Base-by-base conservation (phyloP, 805 yeast species). In the Ogataea allantospora region DNA sequence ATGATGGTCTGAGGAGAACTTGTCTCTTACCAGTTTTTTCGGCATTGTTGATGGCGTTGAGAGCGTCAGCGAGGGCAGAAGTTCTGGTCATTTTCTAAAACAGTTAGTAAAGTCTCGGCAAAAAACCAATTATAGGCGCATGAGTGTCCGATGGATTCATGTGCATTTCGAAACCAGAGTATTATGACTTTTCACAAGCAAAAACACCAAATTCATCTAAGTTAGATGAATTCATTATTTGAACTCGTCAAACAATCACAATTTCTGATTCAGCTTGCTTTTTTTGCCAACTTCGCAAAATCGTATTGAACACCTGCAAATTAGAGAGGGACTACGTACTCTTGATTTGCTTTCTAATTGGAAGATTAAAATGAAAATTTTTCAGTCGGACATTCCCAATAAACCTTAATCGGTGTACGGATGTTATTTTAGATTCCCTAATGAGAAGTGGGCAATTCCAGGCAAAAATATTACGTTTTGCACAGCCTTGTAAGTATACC, bases 21-120 rank as follows among this genome's bases (percentile, higher is more conserved):
- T 89, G 98, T 79, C 98, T 86, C 80, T 89, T 91, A 75, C 98
- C 98, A 72, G 96, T 83, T 75, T 88, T 91, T 78, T 91, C 97
- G 75, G 98, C 98, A 74, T 91, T 89, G 91, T 89, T 88, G 75
- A 89, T 89, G 64, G 96, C 83, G 76, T 91, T 91, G 67, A 89
- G 83, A 69, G 97, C 97, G 78, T 89, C 98, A 68, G 96, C 96
- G 71, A 89, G 85, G 72, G 84, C 97, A 65, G 98, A 89, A 60
- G 96, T 80, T 79, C 97, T 89, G 72, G 97, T 88, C 98, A 91
- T 88, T 71, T 65, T 77, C 30, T 37, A 35, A 25, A 27, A 18
- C 12, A 30, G 48, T 43, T 63, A 63, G 65, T 74, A 58, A 12
- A 26, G 17, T 17, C 12, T 16, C 44, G 47, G 38, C 50, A 18